Conservation (phyloP, 345 rosid genomes). For the Ricinus communis region DNA sequence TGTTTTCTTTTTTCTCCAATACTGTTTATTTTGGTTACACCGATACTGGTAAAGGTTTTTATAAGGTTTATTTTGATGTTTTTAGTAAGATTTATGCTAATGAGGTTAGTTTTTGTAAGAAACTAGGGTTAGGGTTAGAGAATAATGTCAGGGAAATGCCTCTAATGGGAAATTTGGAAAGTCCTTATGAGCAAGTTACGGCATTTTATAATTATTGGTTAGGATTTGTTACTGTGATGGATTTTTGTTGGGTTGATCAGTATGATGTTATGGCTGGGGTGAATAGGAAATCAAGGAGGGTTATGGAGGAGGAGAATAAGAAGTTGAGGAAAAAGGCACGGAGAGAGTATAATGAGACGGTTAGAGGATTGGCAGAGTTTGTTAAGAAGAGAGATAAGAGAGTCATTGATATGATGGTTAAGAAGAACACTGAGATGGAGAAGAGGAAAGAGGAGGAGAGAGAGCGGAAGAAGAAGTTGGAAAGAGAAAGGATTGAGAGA, state of each 20-base stretch:
- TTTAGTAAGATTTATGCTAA: slow-evolving; percentile 56
- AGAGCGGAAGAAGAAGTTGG: slow-evolving; percentile 61
- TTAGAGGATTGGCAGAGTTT: slow-evolving; percentile 76
- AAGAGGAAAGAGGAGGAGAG: slow-evolving; percentile 56
- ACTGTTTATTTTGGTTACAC: slow-evolving; percentile 65
- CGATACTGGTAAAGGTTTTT: slow-evolving; percentile 77
- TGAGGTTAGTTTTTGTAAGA: slow-evolving; percentile 61
- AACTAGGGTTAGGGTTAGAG: slow-evolving; percentile 54
- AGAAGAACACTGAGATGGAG: slow-evolving; percentile 69
- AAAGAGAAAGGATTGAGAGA: slow-evolving; percentile 65
- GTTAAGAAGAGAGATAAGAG: slow-evolving; percentile 95
- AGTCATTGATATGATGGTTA: slow-evolving; percentile 72
- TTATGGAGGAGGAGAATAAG: slow-evolving; percentile 94
- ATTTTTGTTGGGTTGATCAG: slow-evolving; percentile 84
- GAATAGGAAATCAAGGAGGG: slow-evolving; percentile 68
- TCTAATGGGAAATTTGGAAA: slow-evolving; percentile 79
- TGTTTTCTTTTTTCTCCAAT: slow-evolving; percentile 76
- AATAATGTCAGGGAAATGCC: slow-evolving; percentile 67
- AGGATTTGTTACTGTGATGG: slow-evolving; percentile 79
- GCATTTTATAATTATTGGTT: slow-evolving; percentile 89
- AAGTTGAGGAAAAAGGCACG: slow-evolving; percentile 83
- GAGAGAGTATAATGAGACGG: slow-evolving; percentile 78
- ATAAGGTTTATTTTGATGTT: slow-evolving; percentile 75
- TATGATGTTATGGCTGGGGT: slow-evolving; percentile 71
- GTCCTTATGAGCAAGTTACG: slow-evolving; percentile 70